phyloP scores from a whole-genome alignment of 116 monocot genomes.

The Phalaenopsis hybrid region DNA sequence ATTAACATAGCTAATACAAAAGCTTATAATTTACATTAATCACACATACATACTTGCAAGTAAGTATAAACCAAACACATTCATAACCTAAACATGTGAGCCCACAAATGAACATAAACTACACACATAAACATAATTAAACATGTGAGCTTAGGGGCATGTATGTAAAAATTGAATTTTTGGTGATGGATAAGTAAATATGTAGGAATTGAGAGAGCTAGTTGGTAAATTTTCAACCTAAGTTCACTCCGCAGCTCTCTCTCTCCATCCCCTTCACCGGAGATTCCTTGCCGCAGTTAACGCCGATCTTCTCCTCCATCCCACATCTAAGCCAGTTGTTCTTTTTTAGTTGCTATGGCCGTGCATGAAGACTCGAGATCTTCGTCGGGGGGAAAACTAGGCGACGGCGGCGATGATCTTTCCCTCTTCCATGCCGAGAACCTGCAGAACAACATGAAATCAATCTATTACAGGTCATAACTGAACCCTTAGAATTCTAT shows the following conservation, averaged over 20 bases:
- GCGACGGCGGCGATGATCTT: conserved; percentile 35
- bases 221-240: too few species aligned
- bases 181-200: too few species aligned
- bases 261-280: not conserved
- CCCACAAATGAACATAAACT: too few species aligned
- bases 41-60: too few species aligned
- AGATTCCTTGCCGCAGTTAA: not conserved
- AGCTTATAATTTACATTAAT: too few species aligned
- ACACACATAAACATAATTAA: too few species aligned
- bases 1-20: too few species aligned
- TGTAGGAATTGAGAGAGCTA: too few species aligned
- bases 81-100: too few species aligned
- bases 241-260: not conserved
- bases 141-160: too few species aligned
- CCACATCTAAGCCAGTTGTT: not conserved
- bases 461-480: conserved; percentile 58
- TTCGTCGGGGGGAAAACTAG: conserved; percentile 18
- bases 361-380: conserved; percentile 8
- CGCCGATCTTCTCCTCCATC: not conserved
- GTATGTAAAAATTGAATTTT: too few species aligned
- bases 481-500: not conserved
- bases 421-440: conserved; percentile 57
- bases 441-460: conserved; percentile 60
- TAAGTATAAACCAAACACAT: too few species aligned
- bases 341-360: conserved; percentile 15